phyloP scores from a whole-genome alignment of 2,329 filamentous ascomycete genomes.

The Aspergillus versicolor region DNA sequence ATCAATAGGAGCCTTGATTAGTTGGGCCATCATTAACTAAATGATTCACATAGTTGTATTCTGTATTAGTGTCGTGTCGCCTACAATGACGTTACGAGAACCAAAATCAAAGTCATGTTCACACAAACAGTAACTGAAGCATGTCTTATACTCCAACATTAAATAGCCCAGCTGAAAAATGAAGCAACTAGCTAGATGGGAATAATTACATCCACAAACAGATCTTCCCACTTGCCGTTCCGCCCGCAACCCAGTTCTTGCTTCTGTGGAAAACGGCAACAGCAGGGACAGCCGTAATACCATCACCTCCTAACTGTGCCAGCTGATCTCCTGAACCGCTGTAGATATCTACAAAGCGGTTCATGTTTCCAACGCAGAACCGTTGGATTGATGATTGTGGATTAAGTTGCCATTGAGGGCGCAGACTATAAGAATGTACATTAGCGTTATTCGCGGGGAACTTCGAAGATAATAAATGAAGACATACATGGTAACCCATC shows the following conservation, averaged over 20 bases:
- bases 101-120: neutral
- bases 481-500: constrained; percentile 82
- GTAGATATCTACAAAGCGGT: constrained; percentile 91
- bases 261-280: constrained; percentile 88
- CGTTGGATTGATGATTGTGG: constrained; percentile 79
- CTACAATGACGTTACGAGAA: too few species aligned
- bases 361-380: constrained; percentile 96
- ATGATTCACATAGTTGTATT: too few species aligned
- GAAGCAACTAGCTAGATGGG: neutral
- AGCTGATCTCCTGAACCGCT: constrained; percentile 79
- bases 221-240: constrained; percentile 87
- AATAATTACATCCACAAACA: constrained; percentile 75
- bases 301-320: constrained; percentile 83
- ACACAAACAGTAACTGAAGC: neutral
- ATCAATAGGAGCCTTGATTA: too few species aligned
- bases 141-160: neutral
- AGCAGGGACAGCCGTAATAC: constrained; percentile 90
- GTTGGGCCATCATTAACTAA: too few species aligned
- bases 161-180: neutral
- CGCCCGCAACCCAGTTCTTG: constrained; percentile 87
- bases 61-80: too few species aligned
- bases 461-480: neutral
- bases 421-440: constrained; percentile 48
- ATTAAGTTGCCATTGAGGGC: constrained; percentile 85
- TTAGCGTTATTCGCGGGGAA: neutral